Evolutionary conservation across 768 basidiomycete species (phyloP).

Genomic region (Leccinum fibrillosum): DNA sequence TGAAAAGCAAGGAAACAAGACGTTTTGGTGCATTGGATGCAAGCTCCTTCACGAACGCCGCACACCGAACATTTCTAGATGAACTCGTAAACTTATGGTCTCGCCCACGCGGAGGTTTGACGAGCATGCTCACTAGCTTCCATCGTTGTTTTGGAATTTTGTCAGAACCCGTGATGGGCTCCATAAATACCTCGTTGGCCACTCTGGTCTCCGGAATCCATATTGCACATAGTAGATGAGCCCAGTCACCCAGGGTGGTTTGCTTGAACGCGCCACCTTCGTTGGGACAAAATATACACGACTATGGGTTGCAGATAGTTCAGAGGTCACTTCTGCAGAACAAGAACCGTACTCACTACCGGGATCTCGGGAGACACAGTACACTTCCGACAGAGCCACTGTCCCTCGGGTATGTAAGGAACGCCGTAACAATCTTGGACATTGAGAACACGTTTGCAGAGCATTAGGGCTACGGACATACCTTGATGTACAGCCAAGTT

Average conservation of each 20-base stretch:
- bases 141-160: conserved; percentile 86
- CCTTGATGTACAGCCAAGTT: conserved; percentile 99
- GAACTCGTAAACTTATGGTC: conserved; percentile 8
- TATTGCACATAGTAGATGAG: conserved; percentile 93
- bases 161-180: conserved; percentile 90
- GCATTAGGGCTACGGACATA: conserved; percentile 29
- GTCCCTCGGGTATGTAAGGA: conserved; percentile 98
- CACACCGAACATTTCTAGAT: conserved; percentile 62
- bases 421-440: conserved; percentile 95
- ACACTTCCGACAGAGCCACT: conserved; percentile 98
- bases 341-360: conserved; percentile 56
- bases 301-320: conserved; percentile 40
- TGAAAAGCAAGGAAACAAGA: conserved; percentile 95
- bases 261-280: conserved; percentile 99
- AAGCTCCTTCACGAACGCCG: conserved; percentile 67
- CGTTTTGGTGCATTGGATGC: conserved; percentile 91
- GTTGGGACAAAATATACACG: conserved; percentile 93
- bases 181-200: conserved; percentile 96
- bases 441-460: conserved; percentile 8
- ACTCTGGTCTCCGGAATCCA: conserved; percentile 96
- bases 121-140: conserved; percentile 71
- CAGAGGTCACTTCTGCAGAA: not conserved
- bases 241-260: conserved; percentile 89
- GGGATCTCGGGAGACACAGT: conserved; percentile 96
- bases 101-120: not conserved